Evolutionary conservation across 305 asterid species (phyloP).

Genomic region (Rubia balearica): DNA sequence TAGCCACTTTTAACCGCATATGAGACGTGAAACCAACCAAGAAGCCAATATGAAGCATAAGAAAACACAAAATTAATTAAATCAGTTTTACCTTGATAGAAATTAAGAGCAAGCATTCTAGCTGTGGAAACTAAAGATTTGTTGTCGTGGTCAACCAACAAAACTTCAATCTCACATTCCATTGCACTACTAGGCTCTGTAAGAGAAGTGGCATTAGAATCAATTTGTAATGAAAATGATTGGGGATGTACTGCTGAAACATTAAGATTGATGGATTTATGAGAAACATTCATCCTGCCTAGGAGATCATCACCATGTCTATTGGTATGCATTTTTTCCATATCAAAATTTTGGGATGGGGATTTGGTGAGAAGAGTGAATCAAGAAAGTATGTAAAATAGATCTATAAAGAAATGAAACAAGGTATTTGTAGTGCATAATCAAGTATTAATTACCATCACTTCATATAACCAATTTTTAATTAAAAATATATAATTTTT

Average conservation of each 20-base stretch:
- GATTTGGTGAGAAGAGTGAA: neutral
- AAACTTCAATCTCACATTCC: neutral
- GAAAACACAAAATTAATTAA: neutral
- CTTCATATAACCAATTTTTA: too few relatives aligned
- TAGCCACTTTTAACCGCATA: too few relatives aligned
- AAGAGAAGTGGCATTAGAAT: too few relatives aligned
- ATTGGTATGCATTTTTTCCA: neutral
- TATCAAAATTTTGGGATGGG: too few relatives aligned
- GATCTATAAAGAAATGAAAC: too few relatives aligned
- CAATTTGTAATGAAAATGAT: neutral
- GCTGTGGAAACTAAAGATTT: neutral
- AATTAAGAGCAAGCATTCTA: neutral
- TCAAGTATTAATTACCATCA: neutral
- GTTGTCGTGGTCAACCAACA: neutral
- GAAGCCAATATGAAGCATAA: neutral
- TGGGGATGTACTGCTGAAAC: neutral
- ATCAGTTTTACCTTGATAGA: neutral
- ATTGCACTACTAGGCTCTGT: neutral
- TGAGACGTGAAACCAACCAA: too few relatives aligned
- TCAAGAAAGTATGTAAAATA: neutral
- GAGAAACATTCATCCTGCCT: neutral
- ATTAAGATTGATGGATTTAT: neutral
- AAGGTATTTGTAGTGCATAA: neutral
- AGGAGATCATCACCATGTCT: neutral
- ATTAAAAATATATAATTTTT: too few relatives aligned